Percentiles rank a stretch among this genome's conserved stretches.
phyloP scores from a whole-genome alignment of 2,329 filamentous ascomycete species.

The Chaetothyriales sp. region DNA sequence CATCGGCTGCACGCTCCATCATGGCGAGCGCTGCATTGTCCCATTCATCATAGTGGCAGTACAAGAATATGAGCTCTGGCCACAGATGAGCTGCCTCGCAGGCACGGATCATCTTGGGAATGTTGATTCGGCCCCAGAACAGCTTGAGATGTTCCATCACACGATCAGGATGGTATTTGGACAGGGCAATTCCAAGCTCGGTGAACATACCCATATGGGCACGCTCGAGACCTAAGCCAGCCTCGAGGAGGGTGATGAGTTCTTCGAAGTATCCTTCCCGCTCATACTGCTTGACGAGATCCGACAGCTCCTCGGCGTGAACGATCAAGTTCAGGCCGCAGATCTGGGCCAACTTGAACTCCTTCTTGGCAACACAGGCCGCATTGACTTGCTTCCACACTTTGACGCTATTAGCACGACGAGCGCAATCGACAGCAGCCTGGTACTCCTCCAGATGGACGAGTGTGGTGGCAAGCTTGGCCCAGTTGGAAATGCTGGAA shows the following conservation, averaged over 20 bases:
- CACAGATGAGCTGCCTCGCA: constrained; percentile 91
- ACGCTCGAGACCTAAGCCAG: constrained; percentile 80
- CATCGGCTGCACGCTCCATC: constrained; percentile 93
- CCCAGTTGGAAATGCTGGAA: constrained; percentile 98
- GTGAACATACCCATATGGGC: constrained; percentile 98
- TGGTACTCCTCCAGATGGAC: constrained; percentile 98
- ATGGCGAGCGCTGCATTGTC: constrained; percentile 94
- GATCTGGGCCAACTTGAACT: constrained; percentile 96
- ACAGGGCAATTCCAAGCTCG: constrained; percentile 74
- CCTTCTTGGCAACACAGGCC: constrained; percentile 92
- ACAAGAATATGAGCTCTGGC: constrained; percentile 95
- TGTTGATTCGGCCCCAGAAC: constrained; percentile 96
- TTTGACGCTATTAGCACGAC: constrained; percentile 98
- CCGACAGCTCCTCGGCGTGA: constrained; percentile 85
- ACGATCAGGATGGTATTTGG: constrained; percentile 87
- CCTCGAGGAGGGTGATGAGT: constrained; percentile 84
- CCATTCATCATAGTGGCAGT: constrained; percentile 96
- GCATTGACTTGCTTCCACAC: constrained; percentile 98
- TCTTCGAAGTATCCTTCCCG: constrained; percentile 95
- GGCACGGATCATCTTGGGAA: constrained; percentile 87
- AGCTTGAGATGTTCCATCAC: constrained; percentile 98
- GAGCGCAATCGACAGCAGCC: constrained; percentile 88
- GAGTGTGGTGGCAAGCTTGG: constrained; percentile 90
- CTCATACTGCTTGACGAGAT: constrained; percentile 93
- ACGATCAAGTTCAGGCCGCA: constrained; percentile 97